A percentile compares a stretch with the other conserved stretches of the same genome.
Conservation (phyloP, 2,329 filamentous ascomycete species). For the Daldinia sp. region DNA sequence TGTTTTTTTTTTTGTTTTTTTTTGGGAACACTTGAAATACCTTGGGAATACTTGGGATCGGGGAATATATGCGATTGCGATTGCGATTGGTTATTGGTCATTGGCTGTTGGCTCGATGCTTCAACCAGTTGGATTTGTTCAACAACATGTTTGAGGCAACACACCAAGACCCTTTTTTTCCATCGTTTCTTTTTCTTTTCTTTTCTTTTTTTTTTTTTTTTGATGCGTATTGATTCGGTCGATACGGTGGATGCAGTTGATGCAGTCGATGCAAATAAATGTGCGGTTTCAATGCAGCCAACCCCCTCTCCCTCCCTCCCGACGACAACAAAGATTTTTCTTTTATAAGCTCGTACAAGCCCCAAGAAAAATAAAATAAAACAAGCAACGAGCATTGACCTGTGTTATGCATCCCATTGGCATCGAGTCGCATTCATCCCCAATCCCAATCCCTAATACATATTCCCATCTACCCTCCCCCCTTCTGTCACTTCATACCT, state of each 20-base stretch:
- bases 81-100: slow-evolving; percentile 44
- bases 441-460: not conserved
- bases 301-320: too few species aligned
- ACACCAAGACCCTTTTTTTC: slow-evolving; percentile 32
- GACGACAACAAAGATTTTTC: slow-evolving; percentile 27
- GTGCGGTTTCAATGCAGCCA: slow-evolving; percentile 29
- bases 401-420: slow-evolving; percentile 22
- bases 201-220: too few species aligned
- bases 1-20: not conserved
- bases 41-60: slow-evolving; percentile 29
- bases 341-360: slow-evolving; percentile 8
- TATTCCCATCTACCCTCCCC: too few species aligned
- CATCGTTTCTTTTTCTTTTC: not conserved
- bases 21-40: slow-evolving; percentile 27
- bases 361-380: slow-evolving; percentile 8
- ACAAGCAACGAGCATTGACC: too few species aligned
- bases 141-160: slow-evolving; percentile 35
- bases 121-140: slow-evolving; percentile 43
- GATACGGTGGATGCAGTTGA: not conserved
- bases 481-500: too few species aligned
- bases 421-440: slow-evolving; percentile 27
- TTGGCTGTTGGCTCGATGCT: slow-evolving; percentile 40
- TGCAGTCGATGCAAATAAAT: not conserved
- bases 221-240: too few species aligned
- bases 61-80: slow-evolving; percentile 32